Conservation (phyloP, 2,329 filamentous ascomycete genomes). For the Rhynchosporium graminicola region DNA sequence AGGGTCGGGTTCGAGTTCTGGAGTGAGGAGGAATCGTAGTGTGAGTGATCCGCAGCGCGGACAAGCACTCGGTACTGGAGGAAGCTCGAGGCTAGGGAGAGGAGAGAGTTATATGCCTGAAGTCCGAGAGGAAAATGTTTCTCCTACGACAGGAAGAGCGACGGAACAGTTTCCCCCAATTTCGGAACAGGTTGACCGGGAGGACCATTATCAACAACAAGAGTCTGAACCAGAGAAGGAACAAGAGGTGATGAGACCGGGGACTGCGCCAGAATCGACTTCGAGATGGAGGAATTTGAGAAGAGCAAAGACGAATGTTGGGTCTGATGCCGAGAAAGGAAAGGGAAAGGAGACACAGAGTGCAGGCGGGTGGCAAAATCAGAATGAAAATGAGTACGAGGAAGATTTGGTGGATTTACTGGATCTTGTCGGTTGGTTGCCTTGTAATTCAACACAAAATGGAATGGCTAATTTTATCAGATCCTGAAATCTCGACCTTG, state of each 20-base stretch:
- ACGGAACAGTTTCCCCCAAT: conserved; percentile 7
- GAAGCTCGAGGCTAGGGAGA: conserved; percentile 4
- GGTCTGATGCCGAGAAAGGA: neutral
- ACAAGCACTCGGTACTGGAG: neutral
- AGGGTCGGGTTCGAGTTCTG: neutral
- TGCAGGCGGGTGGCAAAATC: neutral
- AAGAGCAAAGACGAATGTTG: conserved; percentile 30
- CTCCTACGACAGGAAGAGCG: conserved; percentile 18
- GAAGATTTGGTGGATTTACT: conserved; percentile 65
- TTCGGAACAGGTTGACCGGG: neutral
- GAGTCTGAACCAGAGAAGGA: too few relatives aligned
- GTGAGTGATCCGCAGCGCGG: conserved; percentile 26
- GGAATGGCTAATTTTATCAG: conserved; percentile 26
- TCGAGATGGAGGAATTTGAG: conserved; percentile 24
- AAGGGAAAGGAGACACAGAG: neutral
- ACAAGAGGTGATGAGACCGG: neutral
- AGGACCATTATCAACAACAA: neutral
- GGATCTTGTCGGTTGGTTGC: conserved; percentile 64
- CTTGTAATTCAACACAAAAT: neutral
- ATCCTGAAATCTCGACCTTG: conserved; percentile 64
- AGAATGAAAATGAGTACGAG: conserved; percentile 52
- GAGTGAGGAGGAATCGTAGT: conserved; percentile 27
- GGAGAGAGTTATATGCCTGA: conserved; percentile 22
- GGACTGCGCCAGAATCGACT: neutral
- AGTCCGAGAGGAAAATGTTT: conserved; percentile 24